Evolutionary conservation across 768 basidiomycete species (phyloP).

Genomic region (Strobilomyces echinocephalus): DNA sequence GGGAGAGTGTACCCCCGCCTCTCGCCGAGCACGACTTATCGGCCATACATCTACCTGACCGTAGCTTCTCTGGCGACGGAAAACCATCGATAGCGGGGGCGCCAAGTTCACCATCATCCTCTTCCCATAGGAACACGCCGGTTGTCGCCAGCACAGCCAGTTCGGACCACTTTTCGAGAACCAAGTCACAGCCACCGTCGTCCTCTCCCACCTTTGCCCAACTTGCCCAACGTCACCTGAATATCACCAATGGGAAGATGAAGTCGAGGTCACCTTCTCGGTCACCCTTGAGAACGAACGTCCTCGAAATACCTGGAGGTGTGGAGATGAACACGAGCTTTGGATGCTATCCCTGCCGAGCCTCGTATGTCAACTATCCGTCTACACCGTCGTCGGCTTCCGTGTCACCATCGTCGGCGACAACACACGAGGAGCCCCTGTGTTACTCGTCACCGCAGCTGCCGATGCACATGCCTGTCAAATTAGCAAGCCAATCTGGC

Average conservation of each 20-base stretch:
- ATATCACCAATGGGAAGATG: conserved; percentile 20
- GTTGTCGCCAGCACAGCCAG: conserved; percentile 44
- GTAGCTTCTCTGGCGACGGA: conserved; percentile 5
- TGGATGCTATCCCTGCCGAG: conserved; percentile 12
- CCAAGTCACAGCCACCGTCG: conserved; percentile 9
- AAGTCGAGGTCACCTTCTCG: conserved; percentile 30
- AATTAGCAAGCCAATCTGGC: conserved; percentile 17
- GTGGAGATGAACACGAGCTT: conserved; percentile 12
- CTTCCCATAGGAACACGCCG: conserved; percentile 47
- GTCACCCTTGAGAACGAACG: conserved; percentile 25
- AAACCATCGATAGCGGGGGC: conserved; percentile 1
- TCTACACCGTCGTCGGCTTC: conserved; percentile 58
- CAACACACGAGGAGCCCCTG: conserved; percentile 13
- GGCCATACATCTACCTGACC: conserved; percentile 18
- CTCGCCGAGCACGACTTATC: conserved; percentile 21
- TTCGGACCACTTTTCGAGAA: conserved; percentile 11
- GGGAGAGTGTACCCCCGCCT: conserved; percentile 10
- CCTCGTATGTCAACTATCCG: conserved; percentile 46
- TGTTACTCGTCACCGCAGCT: conserved; percentile 21
- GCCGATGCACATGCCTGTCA: conserved; percentile 12
- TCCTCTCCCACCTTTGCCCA: conserved; percentile 16
- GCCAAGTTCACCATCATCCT: conserved; percentile 13
- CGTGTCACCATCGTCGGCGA: conserved; percentile 43
- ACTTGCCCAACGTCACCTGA: conserved; percentile 25
- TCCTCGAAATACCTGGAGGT: conserved; percentile 14